phyloP scores from a whole-genome alignment of 2,329 filamentous ascomycete genomes.

The Pyrenochaeta sp. region DNA sequence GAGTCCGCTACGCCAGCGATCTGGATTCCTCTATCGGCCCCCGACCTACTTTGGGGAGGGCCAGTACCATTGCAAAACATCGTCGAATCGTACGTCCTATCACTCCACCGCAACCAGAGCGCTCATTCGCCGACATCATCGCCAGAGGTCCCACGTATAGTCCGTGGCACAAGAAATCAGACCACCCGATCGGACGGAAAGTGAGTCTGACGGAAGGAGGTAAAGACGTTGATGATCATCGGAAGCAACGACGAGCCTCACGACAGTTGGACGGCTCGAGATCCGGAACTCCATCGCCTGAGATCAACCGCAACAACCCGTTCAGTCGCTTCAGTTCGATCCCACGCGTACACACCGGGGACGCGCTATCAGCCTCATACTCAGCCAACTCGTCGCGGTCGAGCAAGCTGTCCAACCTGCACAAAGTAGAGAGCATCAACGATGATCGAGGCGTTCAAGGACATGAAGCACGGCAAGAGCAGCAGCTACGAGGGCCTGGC shows the following conservation, averaged over 20 bases:
- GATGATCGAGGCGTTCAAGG: conserved; percentile 45
- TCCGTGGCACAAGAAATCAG: conserved; percentile 3
- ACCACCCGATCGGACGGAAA: conserved; percentile 5
- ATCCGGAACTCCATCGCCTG: conserved; percentile 19
- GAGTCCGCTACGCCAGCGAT: conserved; percentile 10
- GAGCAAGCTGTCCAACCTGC: conserved; percentile 13
- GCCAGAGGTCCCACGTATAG: conserved; percentile 1
- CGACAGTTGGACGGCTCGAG: conserved; percentile 33
- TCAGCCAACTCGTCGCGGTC: conserved; percentile 12
- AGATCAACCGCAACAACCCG: conserved; percentile 18
- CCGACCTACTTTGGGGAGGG: conserved; percentile 20
- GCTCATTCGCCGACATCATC: neutral
- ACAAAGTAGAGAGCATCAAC: conserved; percentile 14
- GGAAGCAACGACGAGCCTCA: conserved; percentile 9
- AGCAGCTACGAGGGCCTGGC: conserved; percentile 37
- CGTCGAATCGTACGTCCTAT: conserved; percentile 2
- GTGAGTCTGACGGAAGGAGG: conserved; percentile 11
- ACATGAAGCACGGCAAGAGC: conserved; percentile 44
- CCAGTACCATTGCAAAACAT: conserved; percentile 4
- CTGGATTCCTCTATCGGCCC: conserved; percentile 19
- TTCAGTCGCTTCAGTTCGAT: conserved; percentile 10
- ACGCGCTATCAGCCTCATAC: conserved; percentile 8
- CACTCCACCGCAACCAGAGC: conserved; percentile 1
- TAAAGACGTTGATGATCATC: conserved; percentile 10
- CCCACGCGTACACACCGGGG: conserved; percentile 11